Percentiles rank a stretch among this genome's conserved stretches.
Conservation (phyloP, 2,329 filamentous ascomycete species). For the Diaporthe australafricana region DNA sequence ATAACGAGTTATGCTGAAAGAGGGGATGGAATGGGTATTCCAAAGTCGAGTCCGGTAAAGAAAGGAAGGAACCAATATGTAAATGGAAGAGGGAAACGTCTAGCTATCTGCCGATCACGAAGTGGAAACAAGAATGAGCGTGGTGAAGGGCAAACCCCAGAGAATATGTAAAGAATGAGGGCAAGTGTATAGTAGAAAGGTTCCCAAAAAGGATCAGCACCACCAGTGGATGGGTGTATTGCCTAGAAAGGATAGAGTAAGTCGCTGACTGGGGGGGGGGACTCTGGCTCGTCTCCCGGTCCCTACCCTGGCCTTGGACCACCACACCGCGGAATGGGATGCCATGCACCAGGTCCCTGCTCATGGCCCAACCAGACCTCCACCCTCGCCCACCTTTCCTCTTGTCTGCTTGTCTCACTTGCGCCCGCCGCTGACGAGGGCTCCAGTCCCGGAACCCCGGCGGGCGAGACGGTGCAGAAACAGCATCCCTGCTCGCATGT, state of each 20-base stretch:
- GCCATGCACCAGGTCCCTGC: conserved; percentile 41
- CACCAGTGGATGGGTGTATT: conserved; percentile 40
- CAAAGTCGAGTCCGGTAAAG: conserved; percentile 58
- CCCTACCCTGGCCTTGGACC: conserved; percentile 30
- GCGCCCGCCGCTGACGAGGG: conserved; percentile 54
- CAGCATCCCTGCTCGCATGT: conserved; percentile 49
- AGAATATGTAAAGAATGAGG: conserved; percentile 57
- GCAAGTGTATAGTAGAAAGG: conserved; percentile 46
- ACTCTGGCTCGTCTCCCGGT: conserved; percentile 31
- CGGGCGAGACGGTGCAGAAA: conserved; percentile 44
- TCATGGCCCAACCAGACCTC: conserved; percentile 39
- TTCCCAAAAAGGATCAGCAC: conserved; percentile 55
- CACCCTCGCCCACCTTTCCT: conserved; percentile 46
- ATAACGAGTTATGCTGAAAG: conserved; percentile 52
- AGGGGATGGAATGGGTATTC: conserved; percentile 56
- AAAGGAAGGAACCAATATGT: conserved; percentile 63
- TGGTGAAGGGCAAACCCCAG: conserved; percentile 54
- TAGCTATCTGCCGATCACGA: conserved; percentile 62
- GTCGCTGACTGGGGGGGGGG: conserved; percentile 32
- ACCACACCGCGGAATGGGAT: conserved; percentile 36
- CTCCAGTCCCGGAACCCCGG: conserved; percentile 47
- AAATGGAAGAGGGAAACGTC: conserved; percentile 55
- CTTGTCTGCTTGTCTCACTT: conserved; percentile 63
- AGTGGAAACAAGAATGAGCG: conserved; percentile 53
- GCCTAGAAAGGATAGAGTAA: conserved; percentile 27